Base-by-base conservation (phyloP, 108 stramenopile genomes). In the Skeletonema potamos region DNA sequence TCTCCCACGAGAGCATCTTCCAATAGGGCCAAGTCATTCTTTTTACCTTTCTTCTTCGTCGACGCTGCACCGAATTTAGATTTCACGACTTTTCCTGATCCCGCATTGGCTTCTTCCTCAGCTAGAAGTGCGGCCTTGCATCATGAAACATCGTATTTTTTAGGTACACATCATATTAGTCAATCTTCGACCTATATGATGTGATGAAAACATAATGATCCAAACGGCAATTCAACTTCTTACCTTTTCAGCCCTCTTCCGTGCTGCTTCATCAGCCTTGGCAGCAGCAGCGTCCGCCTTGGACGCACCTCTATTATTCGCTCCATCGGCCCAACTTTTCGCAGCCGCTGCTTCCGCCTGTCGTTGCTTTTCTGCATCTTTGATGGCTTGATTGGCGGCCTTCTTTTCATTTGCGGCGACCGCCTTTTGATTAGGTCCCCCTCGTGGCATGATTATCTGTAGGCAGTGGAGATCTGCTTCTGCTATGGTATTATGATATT, bases 191-290 rank as follows among this genome's bases (percentile, higher is more conserved):
- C 39, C 2, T 2, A 41, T 32, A 6, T 32, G 30, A 41, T 36
- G 34, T n/a, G n/a, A n/a, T n/a, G n/a, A n/a, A 36, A 36, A 36
- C 34, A 36, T n/a, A 41, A 41, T 15, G 39, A 41, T 41, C 7
- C 15, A 41, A 3, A 3, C 39, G n/a, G 15, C 15, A 41, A 41
- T 15, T n/a, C n/a, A 41, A 4, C 15, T 41, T n/a, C 39, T 41
- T 11, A 64, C 87, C 73, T 92, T 92, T 73, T 94, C 93, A 17
- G 71, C 69, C 64, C 64, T 64, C 57, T 91, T 92, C 9, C 89
- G 72, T 9, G 90, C 91, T 7, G 79, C 81, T 60, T 94, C 93
- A 51, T 91, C 93, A 12, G 93, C 91, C 73, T 92, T 94, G 33
- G 75, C 80, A 5, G 89, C 88, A 0, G 85, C 81, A 6, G 79